Evolutionary conservation across 768 basidiomycete genomes (phyloP).

Genomic region (Suillus luteus): DNA sequence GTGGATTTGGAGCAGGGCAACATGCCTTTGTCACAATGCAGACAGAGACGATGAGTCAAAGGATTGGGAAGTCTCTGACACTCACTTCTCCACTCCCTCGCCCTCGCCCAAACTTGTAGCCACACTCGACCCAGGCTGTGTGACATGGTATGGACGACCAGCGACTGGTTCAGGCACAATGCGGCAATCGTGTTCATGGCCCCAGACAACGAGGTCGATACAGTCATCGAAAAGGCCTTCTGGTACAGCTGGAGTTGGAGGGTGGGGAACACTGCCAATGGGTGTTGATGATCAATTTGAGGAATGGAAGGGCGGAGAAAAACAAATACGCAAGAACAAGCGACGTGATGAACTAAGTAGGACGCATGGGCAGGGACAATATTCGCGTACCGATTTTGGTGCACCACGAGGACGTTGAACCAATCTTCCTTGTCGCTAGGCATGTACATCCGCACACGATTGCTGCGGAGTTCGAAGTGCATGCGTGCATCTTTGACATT

Average conservation of each 20-base stretch:
- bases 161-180: constrained; percentile 89
- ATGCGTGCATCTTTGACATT: constrained; percentile 96
- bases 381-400: constrained; percentile 84
- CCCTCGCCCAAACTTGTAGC: constrained; percentile 95
- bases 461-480: constrained; percentile 93
- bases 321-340: neutral
- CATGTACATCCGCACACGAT: constrained; percentile 96
- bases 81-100: constrained; percentile 87
- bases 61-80: neutral
- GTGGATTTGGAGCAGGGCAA: constrained; percentile 85
- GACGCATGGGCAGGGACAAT: neutral
- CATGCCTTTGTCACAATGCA: constrained; percentile 61
- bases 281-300: neutral
- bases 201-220: constrained; percentile 94
- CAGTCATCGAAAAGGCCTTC: constrained; percentile 98
- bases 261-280: constrained; percentile 79
- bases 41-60: neutral
- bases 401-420: constrained; percentile 93
- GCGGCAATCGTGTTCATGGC: constrained; percentile 98
- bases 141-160: constrained; percentile 88
- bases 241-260: constrained; percentile 91
- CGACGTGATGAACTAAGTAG: neutral
- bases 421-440: constrained; percentile 87
- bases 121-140: constrained; percentile 93
- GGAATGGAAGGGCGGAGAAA: neutral